Evolutionary conservation across 352 stramenopile species (phyloP).

Genomic region (Phytophthora podocarpi): DNA sequence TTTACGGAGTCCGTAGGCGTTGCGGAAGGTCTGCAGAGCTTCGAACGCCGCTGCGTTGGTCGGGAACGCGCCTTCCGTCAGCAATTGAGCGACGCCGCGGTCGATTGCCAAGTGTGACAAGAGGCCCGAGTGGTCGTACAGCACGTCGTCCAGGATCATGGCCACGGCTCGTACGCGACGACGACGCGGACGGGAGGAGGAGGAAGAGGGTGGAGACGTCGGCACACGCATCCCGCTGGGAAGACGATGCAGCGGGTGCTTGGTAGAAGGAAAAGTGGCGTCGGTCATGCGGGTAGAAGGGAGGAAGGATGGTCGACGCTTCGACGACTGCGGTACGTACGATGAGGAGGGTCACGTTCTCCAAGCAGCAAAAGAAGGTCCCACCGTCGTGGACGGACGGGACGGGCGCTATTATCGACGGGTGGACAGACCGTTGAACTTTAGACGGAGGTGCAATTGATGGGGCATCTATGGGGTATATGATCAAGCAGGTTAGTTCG

Average conservation of each 20-base stretch:
- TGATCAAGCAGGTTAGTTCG: slow-evolving; percentile 15
- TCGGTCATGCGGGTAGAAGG: slow-evolving; percentile 2
- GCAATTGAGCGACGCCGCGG: slow-evolving; percentile 73
- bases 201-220: not conserved
- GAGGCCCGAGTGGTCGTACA: slow-evolving; percentile 85
- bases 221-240: slow-evolving; percentile 29
- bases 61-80: slow-evolving; percentile 69
- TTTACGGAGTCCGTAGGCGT: slow-evolving; percentile 84
- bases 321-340: not conserved
- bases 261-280: slow-evolving; percentile 13
- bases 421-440: too few relatives aligned
- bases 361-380: slow-evolving; percentile 19
- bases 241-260: slow-evolving; percentile 23
- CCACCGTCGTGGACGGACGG: not conserved
- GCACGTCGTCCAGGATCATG: slow-evolving; percentile 88
- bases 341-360: not conserved
- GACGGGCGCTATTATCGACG: slow-evolving; percentile 16
- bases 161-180: slow-evolving; percentile 78
- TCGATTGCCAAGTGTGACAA: slow-evolving; percentile 83
- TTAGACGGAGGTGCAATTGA: not conserved
- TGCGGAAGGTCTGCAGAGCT: slow-evolving; percentile 79
- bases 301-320: not conserved
- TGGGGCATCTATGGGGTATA: not conserved
- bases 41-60: slow-evolving; percentile 70
- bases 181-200: slow-evolving; percentile 2